phyloP scores from a whole-genome alignment of 2,329 filamentous ascomycete genomes.

The Fusarium guadeloupense region DNA sequence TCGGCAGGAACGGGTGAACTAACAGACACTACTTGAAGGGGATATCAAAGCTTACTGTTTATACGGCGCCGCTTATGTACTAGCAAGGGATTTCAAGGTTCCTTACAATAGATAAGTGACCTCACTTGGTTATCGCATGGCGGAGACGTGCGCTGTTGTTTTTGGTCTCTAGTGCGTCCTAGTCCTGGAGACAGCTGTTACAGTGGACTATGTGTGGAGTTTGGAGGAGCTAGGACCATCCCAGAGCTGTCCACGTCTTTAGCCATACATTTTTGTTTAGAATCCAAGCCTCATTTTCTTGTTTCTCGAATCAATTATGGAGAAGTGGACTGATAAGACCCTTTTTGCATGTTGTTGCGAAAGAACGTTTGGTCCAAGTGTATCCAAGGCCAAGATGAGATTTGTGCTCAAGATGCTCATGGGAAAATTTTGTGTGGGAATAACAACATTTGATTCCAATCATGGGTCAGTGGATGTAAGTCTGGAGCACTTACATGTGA shows the following conservation, averaged over 20 bases:
- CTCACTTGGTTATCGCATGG: constrained; percentile 32
- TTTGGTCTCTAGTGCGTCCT: constrained; percentile 16
- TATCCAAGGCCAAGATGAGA: too few species aligned
- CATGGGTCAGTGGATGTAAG: not conserved
- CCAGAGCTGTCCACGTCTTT: constrained; percentile 6
- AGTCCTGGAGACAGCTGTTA: constrained; percentile 22
- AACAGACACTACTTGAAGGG: constrained; percentile 5
- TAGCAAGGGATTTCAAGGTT: not conserved
- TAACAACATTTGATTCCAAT: too few species aligned
- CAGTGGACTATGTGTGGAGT: constrained; percentile 23
- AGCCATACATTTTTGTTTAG: constrained; percentile 11
- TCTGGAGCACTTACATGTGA: not conserved
- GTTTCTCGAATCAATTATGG: constrained; percentile 10
- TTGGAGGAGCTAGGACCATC: constrained; percentile 14
- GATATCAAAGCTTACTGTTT: not conserved
- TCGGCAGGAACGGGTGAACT: constrained; percentile 12
- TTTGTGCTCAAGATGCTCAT: not conserved
- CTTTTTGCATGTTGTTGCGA: not conserved
- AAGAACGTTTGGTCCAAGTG: not conserved
- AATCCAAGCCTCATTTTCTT: constrained; percentile 15
- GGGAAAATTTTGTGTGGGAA: not conserved
- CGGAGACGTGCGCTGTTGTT: constrained; percentile 33
- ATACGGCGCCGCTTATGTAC: not conserved
- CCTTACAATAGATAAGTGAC: constrained; percentile 18
- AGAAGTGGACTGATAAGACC: not conserved